Evolutionary conservation across 495 filamentous ascomycete genomes (phyloP).

Genomic region (Aspergillus ellipticus): DNA sequence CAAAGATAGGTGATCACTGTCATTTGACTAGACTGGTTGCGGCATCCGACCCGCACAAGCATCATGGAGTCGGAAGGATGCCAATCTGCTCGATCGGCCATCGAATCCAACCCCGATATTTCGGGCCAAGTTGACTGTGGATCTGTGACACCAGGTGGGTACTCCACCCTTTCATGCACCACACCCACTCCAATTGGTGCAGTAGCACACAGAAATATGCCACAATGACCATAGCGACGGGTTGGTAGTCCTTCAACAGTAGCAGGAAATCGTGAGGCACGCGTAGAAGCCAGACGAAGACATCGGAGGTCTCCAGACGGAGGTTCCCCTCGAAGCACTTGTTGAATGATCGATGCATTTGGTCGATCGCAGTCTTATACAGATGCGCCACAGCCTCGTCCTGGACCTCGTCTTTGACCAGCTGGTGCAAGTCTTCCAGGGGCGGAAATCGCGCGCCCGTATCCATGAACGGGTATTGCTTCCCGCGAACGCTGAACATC

Average conservation of each 20-base stretch:
- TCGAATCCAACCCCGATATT: conserved; percentile 21
- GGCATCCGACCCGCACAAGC: no score
- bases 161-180: conserved; percentile 32
- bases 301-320: neutral
- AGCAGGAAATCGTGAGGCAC: conserved; percentile 4
- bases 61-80: neutral
- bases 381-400: neutral
- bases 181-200: conserved; percentile 26
- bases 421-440: neutral
- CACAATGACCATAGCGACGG: conserved; percentile 25
- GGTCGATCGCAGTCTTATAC: neutral
- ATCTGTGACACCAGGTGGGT: conserved; percentile 22
- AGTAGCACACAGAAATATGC: conserved; percentile 29
- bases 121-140: conserved; percentile 12
- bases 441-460: neutral
- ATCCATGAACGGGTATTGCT: neutral
- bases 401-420: neutral
- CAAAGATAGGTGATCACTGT: no score
- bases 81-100: conserved; percentile 23
- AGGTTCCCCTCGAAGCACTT: neutral
- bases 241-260: conserved; percentile 10
- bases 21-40: no score
- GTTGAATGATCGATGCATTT: conserved; percentile 1
- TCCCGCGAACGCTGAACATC: conserved; percentile 18
- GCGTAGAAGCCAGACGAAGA: conserved; percentile 5